phyloP scores from a whole-genome alignment of 495 filamentous ascomycete genomes.

The Trypethelium eluteriae region DNA sequence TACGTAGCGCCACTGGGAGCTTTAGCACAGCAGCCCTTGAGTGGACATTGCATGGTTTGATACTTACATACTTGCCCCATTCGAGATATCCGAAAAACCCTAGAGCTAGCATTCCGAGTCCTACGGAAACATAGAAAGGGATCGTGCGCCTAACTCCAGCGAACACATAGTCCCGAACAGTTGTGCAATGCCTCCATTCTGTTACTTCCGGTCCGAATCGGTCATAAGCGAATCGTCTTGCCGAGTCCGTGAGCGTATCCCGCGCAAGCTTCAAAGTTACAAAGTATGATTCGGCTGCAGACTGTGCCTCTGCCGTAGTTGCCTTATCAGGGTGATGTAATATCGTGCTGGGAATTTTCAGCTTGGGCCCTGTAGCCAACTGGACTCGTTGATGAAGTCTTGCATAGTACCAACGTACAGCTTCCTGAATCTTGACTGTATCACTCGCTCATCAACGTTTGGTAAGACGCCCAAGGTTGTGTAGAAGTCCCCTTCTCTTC shows the following conservation, averaged over 20 bases:
- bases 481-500: slow-evolving; percentile 67
- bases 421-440: slow-evolving; percentile 79
- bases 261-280: slow-evolving; percentile 73
- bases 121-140: slow-evolving; percentile 59
- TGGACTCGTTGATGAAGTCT: background rate
- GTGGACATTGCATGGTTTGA: background rate
- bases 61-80: slow-evolving; percentile 60
- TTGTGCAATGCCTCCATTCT: slow-evolving; percentile 59
- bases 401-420: slow-evolving; percentile 37
- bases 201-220: slow-evolving; percentile 70
- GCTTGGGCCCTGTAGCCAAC: background rate
- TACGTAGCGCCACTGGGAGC: slow-evolving; percentile 71
- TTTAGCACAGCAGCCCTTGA: background rate
- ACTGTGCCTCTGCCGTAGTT: slow-evolving; percentile 32
- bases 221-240: slow-evolving; percentile 84
- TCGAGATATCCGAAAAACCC: slow-evolving; percentile 73
- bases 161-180: slow-evolving; percentile 64
- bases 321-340: slow-evolving; percentile 87
- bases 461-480: slow-evolving; percentile 59
- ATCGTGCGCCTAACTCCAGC: slow-evolving; percentile 51
- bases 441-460: slow-evolving; percentile 59
- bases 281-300: slow-evolving; percentile 55
- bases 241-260: slow-evolving; percentile 72
- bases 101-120: slow-evolving; percentile 56
- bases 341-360: slow-evolving; percentile 45